Conservation (phyloP, 1,284 basidiomycete genomes). For the Leccinum pallidistipes region DNA sequence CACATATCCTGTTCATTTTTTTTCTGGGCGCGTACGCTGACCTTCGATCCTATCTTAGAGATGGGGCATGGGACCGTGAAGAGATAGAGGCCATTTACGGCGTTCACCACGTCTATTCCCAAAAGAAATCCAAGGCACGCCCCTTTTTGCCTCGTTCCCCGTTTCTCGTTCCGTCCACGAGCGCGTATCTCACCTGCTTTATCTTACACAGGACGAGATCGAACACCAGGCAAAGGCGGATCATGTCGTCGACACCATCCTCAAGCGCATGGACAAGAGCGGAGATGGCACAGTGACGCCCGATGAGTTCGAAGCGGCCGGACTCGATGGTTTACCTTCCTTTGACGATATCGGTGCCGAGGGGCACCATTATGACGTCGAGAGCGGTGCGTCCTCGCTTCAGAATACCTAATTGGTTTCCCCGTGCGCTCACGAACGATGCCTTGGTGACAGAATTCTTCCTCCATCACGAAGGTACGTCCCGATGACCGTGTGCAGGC, state of each 20-base stretch:
- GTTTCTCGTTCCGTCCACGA: background rate
- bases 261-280: constrained; percentile 76
- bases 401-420: background rate
- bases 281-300: constrained; percentile 77
- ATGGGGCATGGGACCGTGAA: constrained; percentile 73
- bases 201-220: constrained; percentile 58
- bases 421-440: background rate
- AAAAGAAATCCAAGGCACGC: constrained; percentile 75
- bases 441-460: constrained; percentile 65
- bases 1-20: background rate
- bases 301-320: constrained; percentile 80
- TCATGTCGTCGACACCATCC: constrained; percentile 75
- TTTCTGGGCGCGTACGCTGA: background rate
- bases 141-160: background rate
- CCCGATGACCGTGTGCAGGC: background rate
- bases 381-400: constrained; percentile 63
- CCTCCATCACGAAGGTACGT: constrained; percentile 87
- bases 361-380: constrained; percentile 91
- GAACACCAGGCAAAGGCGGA: constrained; percentile 87
- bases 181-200: background rate
- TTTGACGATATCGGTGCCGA: constrained; percentile 89
- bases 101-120: constrained; percentile 92
- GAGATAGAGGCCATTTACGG: constrained; percentile 93
- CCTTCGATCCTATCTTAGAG: constrained; percentile 37
- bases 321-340: constrained; percentile 78